Conservation (phyloP, 106 monocot genomes). For the Dactylorhiza incarnata region DNA sequence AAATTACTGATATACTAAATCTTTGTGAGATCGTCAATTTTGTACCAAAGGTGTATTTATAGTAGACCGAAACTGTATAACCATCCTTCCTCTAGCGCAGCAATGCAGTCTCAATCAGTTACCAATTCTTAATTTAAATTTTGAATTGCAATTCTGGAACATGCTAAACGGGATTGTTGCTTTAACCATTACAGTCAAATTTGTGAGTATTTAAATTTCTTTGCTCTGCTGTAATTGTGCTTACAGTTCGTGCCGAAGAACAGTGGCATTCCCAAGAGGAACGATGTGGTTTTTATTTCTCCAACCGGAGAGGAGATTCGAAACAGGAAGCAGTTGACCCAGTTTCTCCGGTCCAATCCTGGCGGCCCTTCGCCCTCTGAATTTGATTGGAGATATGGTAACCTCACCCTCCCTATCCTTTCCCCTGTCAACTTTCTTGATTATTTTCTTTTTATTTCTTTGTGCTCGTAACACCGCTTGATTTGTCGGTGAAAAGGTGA, state of each 20-base stretch:
- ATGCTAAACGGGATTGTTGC: neutral
- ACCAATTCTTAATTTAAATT: neutral
- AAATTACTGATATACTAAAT: too few relatives aligned
- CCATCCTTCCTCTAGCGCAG: too few relatives aligned
- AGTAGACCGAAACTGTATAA: too few relatives aligned
- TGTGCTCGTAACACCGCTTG: neutral
- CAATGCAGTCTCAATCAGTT: too few relatives aligned
- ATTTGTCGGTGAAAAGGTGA: constrained; percentile 33
- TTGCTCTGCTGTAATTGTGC: neutral
- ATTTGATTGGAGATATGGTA: constrained; percentile 84
- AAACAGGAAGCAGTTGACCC: constrained; percentile 54
- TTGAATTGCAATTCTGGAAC: neutral
- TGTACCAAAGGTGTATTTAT: too few relatives aligned
- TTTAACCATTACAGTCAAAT: neutral
- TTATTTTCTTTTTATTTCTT: neutral
- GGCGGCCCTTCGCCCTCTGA: constrained; percentile 53
- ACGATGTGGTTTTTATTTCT: constrained; percentile 43
- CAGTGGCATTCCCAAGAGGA: constrained; percentile 24
- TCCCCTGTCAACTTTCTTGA: neutral
- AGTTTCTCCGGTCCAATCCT: constrained; percentile 52
- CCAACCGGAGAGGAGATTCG: constrained; percentile 78
- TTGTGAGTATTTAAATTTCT: neutral
- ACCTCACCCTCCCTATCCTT: neutral
- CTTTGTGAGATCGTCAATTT: too few relatives aligned
- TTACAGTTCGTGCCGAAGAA: constrained; percentile 28